A percentile compares a stretch with the other conserved stretches of the same genome.
Evolutionary conservation across 805 yeast species (phyloP).

Genomic region (Candida anglica): DNA sequence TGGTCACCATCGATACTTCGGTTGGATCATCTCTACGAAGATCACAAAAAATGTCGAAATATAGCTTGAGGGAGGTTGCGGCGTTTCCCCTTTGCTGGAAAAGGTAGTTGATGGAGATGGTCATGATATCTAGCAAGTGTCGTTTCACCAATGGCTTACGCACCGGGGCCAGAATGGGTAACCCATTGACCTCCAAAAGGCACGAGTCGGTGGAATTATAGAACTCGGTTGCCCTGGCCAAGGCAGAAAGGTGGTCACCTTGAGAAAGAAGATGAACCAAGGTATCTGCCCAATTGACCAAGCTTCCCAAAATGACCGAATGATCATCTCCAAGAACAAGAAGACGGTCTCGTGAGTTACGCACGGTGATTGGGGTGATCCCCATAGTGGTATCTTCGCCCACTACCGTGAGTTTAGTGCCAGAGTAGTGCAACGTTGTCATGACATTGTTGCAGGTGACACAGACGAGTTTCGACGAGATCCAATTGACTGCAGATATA

Average conservation of each 20-base stretch:
- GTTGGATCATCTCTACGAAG: neutral
- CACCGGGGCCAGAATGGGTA: constrained; percentile 43
- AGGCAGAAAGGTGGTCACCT: constrained; percentile 51
- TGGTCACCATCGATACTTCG: no score
- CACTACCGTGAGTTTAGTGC: neutral
- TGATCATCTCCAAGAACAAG: neutral
- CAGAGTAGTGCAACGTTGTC: constrained; percentile 1
- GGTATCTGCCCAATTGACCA: constrained; percentile 68
- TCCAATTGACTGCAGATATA: constrained; percentile 58
- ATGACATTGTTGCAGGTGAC: constrained; percentile 14
- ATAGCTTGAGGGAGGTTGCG: constrained; percentile 8
- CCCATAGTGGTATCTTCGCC: constrained; percentile 4
- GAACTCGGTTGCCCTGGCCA: constrained; percentile 50
- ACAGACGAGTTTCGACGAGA: constrained; percentile 22
- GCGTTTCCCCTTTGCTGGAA: neutral
- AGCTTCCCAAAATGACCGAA: constrained; percentile 49
- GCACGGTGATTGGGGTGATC: constrained; percentile 13
- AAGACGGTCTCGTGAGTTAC: constrained; percentile 11
- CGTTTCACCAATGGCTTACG: constrained; percentile 50
- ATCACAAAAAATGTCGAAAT: constrained; percentile 11
- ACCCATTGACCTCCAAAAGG: constrained; percentile 49
- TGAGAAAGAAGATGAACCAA: constrained; percentile 44
- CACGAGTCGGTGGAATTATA: constrained; percentile 42
- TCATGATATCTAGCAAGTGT: constrained; percentile 54
- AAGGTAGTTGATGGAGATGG: constrained; percentile 9